These are phyloP conservation scores for Rosa chinensis DNA, from an alignment of 306 rosid species.

Conservation along the genomic window DNA sequence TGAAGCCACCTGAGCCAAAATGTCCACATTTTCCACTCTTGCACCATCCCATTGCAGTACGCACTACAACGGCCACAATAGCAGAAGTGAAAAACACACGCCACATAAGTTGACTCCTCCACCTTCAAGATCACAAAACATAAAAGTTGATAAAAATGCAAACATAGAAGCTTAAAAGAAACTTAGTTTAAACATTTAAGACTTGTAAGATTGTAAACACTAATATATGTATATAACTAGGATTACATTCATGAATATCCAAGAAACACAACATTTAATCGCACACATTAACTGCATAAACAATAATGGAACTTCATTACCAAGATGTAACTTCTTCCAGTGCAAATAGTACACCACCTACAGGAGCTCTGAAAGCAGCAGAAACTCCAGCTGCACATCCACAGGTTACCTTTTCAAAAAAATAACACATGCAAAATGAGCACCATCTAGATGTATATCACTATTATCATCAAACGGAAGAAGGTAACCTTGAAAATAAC, in stretches of 20 bases:
- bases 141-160: constrained; percentile 2
- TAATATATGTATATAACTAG: background rate
- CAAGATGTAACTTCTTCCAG: constrained; percentile 98
- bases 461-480: background rate
- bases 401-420: constrained; percentile 85
- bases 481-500: background rate
- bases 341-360: constrained; percentile 97
- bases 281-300: background rate
- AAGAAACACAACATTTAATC: background rate
- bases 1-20: constrained; percentile 98
- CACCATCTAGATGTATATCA: constrained; percentile 7
- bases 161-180: background rate
- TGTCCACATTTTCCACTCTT: constrained; percentile 93
- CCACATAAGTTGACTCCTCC: constrained; percentile 93
- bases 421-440: constrained; percentile 30
- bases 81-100: constrained; percentile 97
- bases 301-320: constrained; percentile 36
- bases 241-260: background rate
- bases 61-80: constrained; percentile 91
- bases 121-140: constrained; percentile 30
- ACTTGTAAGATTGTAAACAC: background rate
- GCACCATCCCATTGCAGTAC: constrained; percentile 96
- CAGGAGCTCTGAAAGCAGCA: constrained; percentile 99
- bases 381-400: constrained; percentile 99
- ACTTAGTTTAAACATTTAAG: background rate